Conservation (phyloP, 495 filamentous ascomycete genomes). For the Xylaria curta region DNA sequence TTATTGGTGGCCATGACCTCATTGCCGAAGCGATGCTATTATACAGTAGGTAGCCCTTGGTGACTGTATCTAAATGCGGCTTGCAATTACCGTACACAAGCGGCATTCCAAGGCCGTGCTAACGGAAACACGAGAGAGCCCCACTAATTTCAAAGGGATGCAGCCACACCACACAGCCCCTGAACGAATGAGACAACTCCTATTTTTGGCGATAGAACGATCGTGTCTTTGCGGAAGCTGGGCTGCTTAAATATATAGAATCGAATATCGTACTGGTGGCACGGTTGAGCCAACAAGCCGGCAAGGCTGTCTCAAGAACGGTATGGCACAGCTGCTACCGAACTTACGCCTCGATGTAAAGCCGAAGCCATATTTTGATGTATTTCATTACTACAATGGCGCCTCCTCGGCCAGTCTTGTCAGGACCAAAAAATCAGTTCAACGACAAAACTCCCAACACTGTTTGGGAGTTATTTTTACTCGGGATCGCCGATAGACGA, state of each 20-base stretch:
- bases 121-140: background rate
- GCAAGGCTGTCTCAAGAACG: background rate
- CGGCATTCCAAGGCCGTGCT: background rate
- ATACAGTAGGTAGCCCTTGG: background rate
- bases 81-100: background rate
- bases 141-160: background rate
- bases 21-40: background rate
- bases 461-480: constrained; percentile 23
- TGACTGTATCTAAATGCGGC: background rate
- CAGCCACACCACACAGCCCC: constrained; percentile 8
- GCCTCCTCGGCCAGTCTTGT: background rate
- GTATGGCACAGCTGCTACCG: background rate
- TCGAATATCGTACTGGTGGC: background rate
- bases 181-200: background rate
- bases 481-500: constrained; percentile 45
- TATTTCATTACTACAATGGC: background rate
- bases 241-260: background rate
- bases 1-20: background rate
- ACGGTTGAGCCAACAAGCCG: background rate
- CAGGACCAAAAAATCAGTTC: constrained; percentile 5
- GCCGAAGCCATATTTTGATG: constrained; percentile 2
- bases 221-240: background rate
- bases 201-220: constrained; percentile 6
- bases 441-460: background rate
- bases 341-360: background rate